Base-by-base conservation (phyloP, 192 early-diverging fungal genomes). In the Thoreauomyces humboldtii region DNA sequence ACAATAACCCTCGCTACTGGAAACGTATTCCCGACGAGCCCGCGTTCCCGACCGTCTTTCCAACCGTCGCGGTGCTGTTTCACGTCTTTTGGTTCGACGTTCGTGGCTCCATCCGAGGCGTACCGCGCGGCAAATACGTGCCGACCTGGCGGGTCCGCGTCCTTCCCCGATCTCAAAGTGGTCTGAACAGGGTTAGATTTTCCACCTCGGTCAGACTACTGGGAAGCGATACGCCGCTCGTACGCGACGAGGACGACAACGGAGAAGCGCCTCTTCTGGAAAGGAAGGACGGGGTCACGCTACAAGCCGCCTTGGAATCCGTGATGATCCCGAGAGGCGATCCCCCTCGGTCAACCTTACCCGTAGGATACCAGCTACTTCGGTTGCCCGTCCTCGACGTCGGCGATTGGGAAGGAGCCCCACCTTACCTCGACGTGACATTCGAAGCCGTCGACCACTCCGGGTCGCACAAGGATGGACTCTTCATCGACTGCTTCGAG, bases 81-180 rank as follows among this genome's bases (percentile, higher is more conserved):
- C 14, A 21, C 21, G 67, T 62, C 1, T 56, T 41, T 42, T 69
- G 58, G 58, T 69, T 61, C 21, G 67, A 69, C 33, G 59, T 62
- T 5, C 59, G 67, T 22, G 21, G 27, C 1, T 19, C 22, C 19
- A 44, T 62, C 7, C 12, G 19, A 19, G 67, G 67, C 17, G 59
- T 69, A 17, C 67, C 67, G 12, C 43, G 59, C 6, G 67, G 67
- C 22, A 22, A 43, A 22, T 69, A 69, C 41, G 32, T 21, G 24
- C 67, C 67, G 11, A 62, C 58, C 19, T 69, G 45, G 46, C 55
- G 65, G 3, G 11, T 68, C 42, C 33, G 45, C 27, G 27, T 68
- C 37, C 24, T 51, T 17, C 55, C 27, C 50, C 25, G 32, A 22
- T 4, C 50, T 22, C 50, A 52, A 22, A 31, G 15, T 15, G 12